Conservation (phyloP, 768 basidiomycete species). For the Coprinellus micaceus region DNA sequence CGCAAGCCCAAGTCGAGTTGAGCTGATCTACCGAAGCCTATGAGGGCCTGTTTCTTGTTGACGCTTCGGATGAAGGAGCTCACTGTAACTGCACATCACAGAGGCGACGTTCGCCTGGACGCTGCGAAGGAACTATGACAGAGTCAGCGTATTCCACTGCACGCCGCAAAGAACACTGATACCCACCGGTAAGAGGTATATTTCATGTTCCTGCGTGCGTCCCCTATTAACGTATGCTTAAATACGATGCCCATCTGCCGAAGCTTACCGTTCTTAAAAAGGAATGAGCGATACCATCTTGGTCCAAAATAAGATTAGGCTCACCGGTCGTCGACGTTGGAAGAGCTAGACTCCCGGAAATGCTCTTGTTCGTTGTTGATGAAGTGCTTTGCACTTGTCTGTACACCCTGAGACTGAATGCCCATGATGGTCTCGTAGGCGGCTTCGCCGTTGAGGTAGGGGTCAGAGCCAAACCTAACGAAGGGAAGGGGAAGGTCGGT, state of each 20-base stretch:
- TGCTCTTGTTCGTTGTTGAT: constrained; percentile 52
- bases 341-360: constrained; percentile 37
- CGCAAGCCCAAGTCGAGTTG: constrained; percentile 61
- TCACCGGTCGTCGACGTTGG: constrained; percentile 42
- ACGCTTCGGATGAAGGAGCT: constrained; percentile 9
- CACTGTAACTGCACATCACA: constrained; percentile 66
- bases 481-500: neutral
- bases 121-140: constrained; percentile 44
- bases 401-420: constrained; percentile 51
- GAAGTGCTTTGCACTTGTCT: constrained; percentile 43
- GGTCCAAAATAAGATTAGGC: constrained; percentile 12
- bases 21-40: constrained; percentile 30
- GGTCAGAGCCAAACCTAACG: constrained; percentile 46
- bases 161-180: too few species aligned
- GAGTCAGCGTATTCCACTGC: too few species aligned
- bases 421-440: constrained; percentile 52
- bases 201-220: constrained; percentile 52
- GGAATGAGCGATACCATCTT: constrained; percentile 2
- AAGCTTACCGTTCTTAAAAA: too few species aligned
- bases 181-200: constrained; percentile 50
- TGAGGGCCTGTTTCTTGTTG: too few species aligned
- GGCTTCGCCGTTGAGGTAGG: constrained; percentile 50
- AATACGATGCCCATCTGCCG: too few species aligned
- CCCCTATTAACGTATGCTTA: too few species aligned
- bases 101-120: constrained; percentile 64